Base-by-base conservation (phyloP, 768 basidiomycete species). In the Pleurotus platypus region DNA sequence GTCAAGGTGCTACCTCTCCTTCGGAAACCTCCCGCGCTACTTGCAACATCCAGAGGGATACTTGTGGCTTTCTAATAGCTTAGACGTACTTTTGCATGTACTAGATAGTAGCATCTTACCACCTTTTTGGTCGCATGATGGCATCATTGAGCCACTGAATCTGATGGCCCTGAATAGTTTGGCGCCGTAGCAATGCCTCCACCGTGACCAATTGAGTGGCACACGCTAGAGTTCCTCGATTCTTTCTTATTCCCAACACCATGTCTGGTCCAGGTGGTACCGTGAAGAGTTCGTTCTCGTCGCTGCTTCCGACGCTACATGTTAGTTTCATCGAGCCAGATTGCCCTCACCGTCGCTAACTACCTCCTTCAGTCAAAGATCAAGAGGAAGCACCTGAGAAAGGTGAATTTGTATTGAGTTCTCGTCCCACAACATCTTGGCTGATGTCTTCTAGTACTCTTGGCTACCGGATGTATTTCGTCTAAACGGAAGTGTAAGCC, bases 381-480 rank as follows among this genome's bases (percentile, higher is more conserved):
- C 46, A 80, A 76, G 63, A 77, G 84, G 58, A 76, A 75, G 60
- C 64, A 81, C 60, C 58, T 86, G 56, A 78, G 84, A 68, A 84
- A 81, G 69, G 84, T 80, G 18, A 24, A 15, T 35, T 54, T 35
- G 46, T 35, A 47, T 8, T 38, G 24, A 26, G 24, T 58, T 39
- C 38, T 16, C 37, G 45, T 30, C 37, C 58, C 54, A 11, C 46
- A 49, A 47, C 30, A 35, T 35, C 18, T 57, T 18, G 39, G 27
- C 45, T 20, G 39, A 46, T 51, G 55, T 38, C 35, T 5, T 39
- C 15, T 51, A 91, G 89, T 92, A 91, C 67, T 90, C 90, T 13
- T 95, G 93, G 92, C 75, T 94, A 11, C 90, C 92, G 1, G 93
- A 94, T 70, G 90, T 94, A 16, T 75, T 94, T 45, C 83, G 92